These are phyloP conservation scores for Tricholoma sp. DNA, from an alignment of 768 basidiomycete genomes.

Conservation along the genomic window DNA sequence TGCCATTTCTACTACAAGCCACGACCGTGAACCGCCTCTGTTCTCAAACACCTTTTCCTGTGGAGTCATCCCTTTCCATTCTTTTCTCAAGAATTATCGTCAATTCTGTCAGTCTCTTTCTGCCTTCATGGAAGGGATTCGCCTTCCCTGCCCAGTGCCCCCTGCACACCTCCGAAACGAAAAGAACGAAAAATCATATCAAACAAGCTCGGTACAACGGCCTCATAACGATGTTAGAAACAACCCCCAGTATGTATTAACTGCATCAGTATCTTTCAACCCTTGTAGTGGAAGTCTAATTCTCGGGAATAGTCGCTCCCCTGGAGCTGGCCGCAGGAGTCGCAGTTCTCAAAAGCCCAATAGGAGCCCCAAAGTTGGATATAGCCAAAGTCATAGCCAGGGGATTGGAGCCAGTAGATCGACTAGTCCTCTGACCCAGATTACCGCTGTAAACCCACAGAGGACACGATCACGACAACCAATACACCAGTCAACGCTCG, in stretches of 20 bases:
- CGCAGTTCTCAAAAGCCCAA: not conserved
- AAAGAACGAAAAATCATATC: not conserved
- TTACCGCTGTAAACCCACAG: not conserved
- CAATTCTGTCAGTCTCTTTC: not conserved
- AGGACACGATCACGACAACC: not conserved
- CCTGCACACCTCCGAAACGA: not conserved
- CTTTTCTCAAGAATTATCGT: not conserved
- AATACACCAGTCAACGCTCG: not conserved
- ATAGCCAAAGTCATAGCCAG: slow-evolving; percentile 1
- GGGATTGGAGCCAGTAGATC: not conserved
- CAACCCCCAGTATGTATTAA: not conserved
- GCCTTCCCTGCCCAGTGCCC: not conserved
- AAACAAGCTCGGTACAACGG: not conserved
- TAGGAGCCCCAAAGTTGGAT: not conserved
- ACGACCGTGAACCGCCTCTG: not conserved
- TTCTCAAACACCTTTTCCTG: not conserved
- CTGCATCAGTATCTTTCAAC: not conserved
- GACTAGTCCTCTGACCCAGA: not conserved
- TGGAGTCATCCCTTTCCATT: not conserved
- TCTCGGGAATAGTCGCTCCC: not conserved
- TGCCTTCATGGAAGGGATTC: not conserved
- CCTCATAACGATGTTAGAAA: not conserved
- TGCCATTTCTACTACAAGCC: not conserved
- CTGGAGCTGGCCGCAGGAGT: not conserved
- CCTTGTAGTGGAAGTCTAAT: not conserved